A percentile compares a stretch with the other conserved stretches of the same genome.
Conservation (phyloP, 139 green algal genomes). For the Bryopsis sp. region DNA sequence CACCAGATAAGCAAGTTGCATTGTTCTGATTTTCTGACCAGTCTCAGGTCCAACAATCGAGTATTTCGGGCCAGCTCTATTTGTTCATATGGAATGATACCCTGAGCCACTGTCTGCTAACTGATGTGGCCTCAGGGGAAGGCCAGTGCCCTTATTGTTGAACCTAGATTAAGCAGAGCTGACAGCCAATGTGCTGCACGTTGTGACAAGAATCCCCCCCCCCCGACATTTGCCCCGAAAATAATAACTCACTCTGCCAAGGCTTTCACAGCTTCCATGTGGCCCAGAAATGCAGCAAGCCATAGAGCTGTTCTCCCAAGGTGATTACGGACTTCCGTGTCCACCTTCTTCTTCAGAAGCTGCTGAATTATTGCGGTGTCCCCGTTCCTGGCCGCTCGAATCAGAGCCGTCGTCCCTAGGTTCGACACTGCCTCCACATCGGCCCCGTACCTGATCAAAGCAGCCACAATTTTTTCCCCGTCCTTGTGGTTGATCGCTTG, state of each 20-base stretch:
- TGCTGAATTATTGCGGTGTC: background rate
- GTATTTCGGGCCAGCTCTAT: no score
- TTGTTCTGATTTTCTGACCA: no score
- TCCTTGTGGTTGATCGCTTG: no score
- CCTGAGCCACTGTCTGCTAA: no score
- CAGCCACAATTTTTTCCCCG: background rate
- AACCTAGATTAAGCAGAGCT: background rate
- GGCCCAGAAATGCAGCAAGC: conserved; percentile 9
- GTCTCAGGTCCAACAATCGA: no score
- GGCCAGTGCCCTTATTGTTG: no score
- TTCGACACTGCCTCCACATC: background rate
- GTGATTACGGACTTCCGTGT: background rate
- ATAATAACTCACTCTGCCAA: background rate
- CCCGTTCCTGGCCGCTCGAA: background rate
- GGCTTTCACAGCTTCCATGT: background rate
- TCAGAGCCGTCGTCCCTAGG: background rate
- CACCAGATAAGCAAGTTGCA: background rate
- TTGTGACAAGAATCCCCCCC: no score
- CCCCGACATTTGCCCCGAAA: no score
- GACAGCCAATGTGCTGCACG: background rate
- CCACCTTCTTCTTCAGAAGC: background rate
- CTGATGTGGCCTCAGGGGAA: no score
- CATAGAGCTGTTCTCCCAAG: conserved; percentile 5
- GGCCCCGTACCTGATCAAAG: background rate
- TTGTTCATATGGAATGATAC: no score